A percentile compares a stretch with the other conserved stretches of the same genome.
Evolutionary conservation across 805 yeast species (phyloP).

Genomic region (Pichia rugopelliculosa): DNA sequence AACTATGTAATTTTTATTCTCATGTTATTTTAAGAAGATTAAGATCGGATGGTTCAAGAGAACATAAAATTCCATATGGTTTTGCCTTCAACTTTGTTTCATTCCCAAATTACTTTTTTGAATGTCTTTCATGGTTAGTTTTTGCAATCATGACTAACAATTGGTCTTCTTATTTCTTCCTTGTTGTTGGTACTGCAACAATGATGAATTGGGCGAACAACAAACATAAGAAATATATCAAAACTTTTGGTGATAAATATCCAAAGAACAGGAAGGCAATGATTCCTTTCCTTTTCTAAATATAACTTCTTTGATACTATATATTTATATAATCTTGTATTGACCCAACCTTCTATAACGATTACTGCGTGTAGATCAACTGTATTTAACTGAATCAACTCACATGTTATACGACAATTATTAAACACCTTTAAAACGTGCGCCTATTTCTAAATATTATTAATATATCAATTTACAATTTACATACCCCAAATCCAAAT

Average conservation of each 20-base stretch:
- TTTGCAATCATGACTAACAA: conserved; percentile 69
- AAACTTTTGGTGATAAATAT: conserved; percentile 69
- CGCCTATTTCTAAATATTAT: neutral
- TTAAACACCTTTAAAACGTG: neutral
- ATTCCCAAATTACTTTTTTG: conserved; percentile 95
- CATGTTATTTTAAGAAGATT: conserved; percentile 61
- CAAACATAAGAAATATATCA: conserved; percentile 64
- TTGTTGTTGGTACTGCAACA: conserved; percentile 63
- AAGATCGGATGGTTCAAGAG: conserved; percentile 48
- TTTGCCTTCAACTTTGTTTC: conserved; percentile 75
- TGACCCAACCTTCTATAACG: neutral
- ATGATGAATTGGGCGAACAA: conserved; percentile 91
- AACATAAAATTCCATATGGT: conserved; percentile 69
- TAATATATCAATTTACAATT: too few species aligned
- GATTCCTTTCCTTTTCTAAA: conserved; percentile 63
- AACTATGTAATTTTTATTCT: conserved; percentile 62
- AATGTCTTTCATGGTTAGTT: conserved; percentile 65
- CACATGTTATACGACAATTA: too few species aligned
- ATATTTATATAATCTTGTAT: neutral
- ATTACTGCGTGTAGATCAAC: neutral
- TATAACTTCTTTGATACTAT: neutral
- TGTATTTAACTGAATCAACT: neutral
- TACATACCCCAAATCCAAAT: too few species aligned
- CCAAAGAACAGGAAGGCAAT: conserved; percentile 72
- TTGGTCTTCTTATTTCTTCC: conserved; percentile 67